Evolutionary conservation across 768 basidiomycete genomes (phyloP).

Genomic region (Peribolospora kevripleyi): DNA sequence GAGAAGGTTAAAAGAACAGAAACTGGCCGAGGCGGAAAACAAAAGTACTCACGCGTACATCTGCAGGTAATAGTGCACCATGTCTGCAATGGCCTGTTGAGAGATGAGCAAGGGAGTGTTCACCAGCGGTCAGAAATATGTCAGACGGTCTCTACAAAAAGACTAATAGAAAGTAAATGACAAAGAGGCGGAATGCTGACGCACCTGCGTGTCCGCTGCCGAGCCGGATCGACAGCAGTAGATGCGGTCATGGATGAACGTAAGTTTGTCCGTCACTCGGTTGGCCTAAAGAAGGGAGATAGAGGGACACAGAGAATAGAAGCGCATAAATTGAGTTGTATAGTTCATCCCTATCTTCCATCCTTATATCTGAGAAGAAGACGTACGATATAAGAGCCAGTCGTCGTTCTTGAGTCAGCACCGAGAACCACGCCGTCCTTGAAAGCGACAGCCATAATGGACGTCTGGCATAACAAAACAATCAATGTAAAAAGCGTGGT

Average conservation of each 20-base stretch:
- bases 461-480: conserved; percentile 35
- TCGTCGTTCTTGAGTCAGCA: conserved; percentile 90
- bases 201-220: conserved; percentile 70
- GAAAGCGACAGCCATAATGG: conserved; percentile 98
- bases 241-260: conserved; percentile 78
- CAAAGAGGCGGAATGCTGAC: background rate
- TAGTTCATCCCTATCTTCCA: background rate
- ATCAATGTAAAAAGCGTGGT: background rate
- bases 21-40: background rate
- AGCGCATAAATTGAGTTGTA: background rate
- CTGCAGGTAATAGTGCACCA: conserved; percentile 60
- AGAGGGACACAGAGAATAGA: background rate
- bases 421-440: conserved; percentile 83
- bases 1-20: background rate
- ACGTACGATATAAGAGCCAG: conserved; percentile 80
- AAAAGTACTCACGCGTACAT: conserved; percentile 34
- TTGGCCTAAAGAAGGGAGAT: conserved; percentile 39
- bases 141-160: background rate
- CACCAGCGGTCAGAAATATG: background rate
- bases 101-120: background rate
- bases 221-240: conserved; percentile 98
- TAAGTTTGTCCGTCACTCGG: conserved; percentile 76
- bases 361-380: background rate
- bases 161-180: background rate
- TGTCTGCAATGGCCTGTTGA: conserved; percentile 54